Percentiles rank a stretch among this genome's conserved stretches.
Evolutionary conservation across 768 basidiomycete species (phyloP).

Genomic region (Gelatoporia subvermispora): DNA sequence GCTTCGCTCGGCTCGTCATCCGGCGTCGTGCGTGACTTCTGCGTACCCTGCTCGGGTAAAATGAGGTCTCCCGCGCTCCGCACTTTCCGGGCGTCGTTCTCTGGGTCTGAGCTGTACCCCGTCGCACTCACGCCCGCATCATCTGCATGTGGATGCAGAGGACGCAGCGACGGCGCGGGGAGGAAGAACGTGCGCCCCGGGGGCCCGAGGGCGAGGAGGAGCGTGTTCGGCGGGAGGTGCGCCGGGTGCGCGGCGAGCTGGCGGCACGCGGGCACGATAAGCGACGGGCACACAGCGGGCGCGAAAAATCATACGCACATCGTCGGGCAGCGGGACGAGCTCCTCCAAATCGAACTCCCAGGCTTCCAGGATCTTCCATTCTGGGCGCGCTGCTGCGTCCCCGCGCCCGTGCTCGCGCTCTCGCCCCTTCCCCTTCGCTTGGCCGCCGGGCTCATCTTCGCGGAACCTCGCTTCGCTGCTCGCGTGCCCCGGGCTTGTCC

Average conservation of each 20-base stretch:
- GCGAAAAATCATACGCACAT: constrained; percentile 42
- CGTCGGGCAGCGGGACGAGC: constrained; percentile 52
- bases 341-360: constrained; percentile 62
- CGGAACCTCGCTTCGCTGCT: constrained; percentile 3
- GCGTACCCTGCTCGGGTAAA: constrained; percentile 4
- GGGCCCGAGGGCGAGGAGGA: constrained; percentile 62
- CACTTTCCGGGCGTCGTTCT: constrained; percentile 43
- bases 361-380: constrained; percentile 63
- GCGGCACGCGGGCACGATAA: constrained; percentile 1
- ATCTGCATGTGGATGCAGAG: constrained; percentile 31
- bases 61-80: constrained; percentile 27
- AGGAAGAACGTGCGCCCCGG: constrained; percentile 53
- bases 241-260: constrained; percentile 36
- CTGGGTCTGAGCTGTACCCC: constrained; percentile 73
- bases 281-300: constrained; percentile 6
- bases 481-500: too few species aligned
- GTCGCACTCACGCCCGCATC: constrained; percentile 42
- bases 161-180: constrained; percentile 21
- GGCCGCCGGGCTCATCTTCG: neutral
- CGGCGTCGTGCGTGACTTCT: neutral
- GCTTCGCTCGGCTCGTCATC: neutral
- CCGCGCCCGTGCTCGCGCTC: constrained; percentile 1
- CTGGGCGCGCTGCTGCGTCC: constrained; percentile 19
- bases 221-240: constrained; percentile 66
- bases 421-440: constrained; percentile 12